These are phyloP conservation scores for Lecanicillium sp. DNA, from an alignment of 2,329 filamentous ascomycete genomes.

Conservation along the genomic window DNA sequence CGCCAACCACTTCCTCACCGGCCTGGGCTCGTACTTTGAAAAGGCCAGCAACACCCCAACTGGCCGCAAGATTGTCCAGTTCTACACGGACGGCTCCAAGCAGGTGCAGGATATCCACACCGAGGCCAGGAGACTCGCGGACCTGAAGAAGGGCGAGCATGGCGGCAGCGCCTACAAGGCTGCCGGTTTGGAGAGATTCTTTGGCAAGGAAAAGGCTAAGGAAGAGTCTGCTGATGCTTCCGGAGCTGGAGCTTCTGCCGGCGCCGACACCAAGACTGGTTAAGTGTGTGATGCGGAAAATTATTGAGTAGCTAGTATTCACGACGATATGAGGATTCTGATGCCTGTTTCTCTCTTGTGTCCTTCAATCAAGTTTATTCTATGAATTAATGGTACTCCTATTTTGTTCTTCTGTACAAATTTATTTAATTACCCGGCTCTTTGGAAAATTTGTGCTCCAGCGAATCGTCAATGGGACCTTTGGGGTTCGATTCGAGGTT, in stretches of 20 bases:
- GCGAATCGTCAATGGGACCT: constrained; percentile 52
- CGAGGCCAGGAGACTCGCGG: constrained; percentile 81
- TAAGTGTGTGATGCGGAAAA: background rate
- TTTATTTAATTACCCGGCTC: constrained; percentile 6
- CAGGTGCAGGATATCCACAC: constrained; percentile 91
- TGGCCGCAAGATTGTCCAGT: constrained; percentile 77
- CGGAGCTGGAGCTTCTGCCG: constrained; percentile 13
- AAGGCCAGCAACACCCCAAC: constrained; percentile 83
- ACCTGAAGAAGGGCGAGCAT: constrained; percentile 68
- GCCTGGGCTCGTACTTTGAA: constrained; percentile 85
- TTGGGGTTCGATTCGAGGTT: constrained; percentile 58
- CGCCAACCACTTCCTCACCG: constrained; percentile 55
- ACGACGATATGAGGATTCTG: no score
- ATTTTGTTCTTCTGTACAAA: background rate
- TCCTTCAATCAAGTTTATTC: no score
- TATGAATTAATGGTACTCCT: background rate
- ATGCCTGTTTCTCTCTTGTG: no score
- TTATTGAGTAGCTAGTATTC: no score
- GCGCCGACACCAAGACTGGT: constrained; percentile 9
- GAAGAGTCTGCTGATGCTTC: constrained; percentile 29
- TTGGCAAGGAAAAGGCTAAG: constrained; percentile 44
- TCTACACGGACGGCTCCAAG: constrained; percentile 78
- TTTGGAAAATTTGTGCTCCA: constrained; percentile 56
- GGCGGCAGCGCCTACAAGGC: constrained; percentile 54
- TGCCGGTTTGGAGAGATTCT: constrained; percentile 48